These are phyloP conservation scores for Dactylellina sp. DNA, from an alignment of 2,329 filamentous ascomycete species.

Conservation along the genomic window DNA sequence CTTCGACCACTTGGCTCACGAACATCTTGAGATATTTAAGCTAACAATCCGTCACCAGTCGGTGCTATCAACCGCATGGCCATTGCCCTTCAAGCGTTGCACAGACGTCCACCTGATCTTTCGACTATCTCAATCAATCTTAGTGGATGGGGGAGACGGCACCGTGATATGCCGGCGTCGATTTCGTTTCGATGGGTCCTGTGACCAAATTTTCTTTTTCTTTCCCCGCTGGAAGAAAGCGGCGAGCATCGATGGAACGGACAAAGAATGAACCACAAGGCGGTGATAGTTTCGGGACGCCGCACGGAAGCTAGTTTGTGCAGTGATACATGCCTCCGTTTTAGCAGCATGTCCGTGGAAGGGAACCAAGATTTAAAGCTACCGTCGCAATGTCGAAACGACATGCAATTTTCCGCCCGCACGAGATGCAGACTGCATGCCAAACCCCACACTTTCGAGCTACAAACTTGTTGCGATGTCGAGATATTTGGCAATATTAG, in stretches of 20 bases:
- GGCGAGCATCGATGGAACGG: conserved; percentile 7
- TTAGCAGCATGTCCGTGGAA: conserved; percentile 32
- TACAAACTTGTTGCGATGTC: neutral
- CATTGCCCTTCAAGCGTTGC: conserved; percentile 1
- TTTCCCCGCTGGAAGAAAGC: conserved; percentile 9
- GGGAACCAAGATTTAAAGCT: conserved; percentile 26
- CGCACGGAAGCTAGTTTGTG: conserved; percentile 15
- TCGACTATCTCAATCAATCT: conserved; percentile 21
- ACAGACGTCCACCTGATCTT: conserved; percentile 36
- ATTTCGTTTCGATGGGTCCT: conserved; percentile 27
- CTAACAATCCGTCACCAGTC: neutral
- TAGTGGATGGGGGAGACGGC: conserved; percentile 34
- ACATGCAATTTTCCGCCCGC: conserved; percentile 35
- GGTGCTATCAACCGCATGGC: conserved; percentile 3
- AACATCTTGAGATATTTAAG: conserved; percentile 23
- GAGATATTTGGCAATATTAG: neutral
- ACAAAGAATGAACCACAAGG: conserved; percentile 17
- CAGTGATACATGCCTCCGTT: conserved; percentile 37
- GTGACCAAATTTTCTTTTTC: conserved; percentile 48
- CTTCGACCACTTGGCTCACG: neutral
- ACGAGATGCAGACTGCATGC: conserved; percentile 10
- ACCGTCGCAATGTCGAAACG: conserved; percentile 38
- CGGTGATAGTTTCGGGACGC: conserved; percentile 32
- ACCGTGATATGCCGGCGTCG: conserved; percentile 15
- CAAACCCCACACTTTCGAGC: conserved; percentile 19